These are phyloP conservation scores for Fusarium penzigii DNA, from an alignment of 2,329 filamentous ascomycete genomes.

Conservation along the genomic window DNA sequence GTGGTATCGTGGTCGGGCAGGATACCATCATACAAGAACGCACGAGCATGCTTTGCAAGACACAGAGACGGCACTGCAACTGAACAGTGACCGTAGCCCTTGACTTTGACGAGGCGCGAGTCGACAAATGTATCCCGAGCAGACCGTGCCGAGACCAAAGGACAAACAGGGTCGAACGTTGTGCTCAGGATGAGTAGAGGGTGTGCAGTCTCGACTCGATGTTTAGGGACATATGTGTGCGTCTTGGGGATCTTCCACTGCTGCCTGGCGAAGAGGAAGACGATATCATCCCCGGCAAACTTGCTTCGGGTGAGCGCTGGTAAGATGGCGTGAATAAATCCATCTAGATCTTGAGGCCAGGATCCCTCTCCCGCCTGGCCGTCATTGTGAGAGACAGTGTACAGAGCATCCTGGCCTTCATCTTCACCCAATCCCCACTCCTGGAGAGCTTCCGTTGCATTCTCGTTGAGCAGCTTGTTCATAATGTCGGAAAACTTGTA, in stretches of 20 bases:
- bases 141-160: conserved; percentile 39
- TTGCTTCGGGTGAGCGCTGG: conserved; percentile 34
- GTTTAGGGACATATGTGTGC: conserved; percentile 28
- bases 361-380: conserved; percentile 19
- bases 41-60: conserved; percentile 35
- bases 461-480: conserved; percentile 38
- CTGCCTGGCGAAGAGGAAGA: conserved; percentile 35
- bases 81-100: conserved; percentile 46
- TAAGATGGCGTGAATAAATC: conserved; percentile 36
- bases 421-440: conserved; percentile 31
- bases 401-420: conserved; percentile 25
- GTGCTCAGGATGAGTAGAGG: conserved; percentile 36
- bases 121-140: conserved; percentile 38
- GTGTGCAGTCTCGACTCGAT: conserved; percentile 35
- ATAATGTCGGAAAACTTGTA: conserved; percentile 37
- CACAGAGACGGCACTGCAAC: conserved; percentile 40
- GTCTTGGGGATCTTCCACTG: conserved; percentile 33
- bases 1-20: conserved; percentile 37
- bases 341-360: conserved; percentile 36
- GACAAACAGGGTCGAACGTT: conserved; percentile 51
- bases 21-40: conserved; percentile 39
- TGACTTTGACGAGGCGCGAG: conserved; percentile 41
- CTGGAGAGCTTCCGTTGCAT: conserved; percentile 40
- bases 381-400: conserved; percentile 32
- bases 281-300: conserved; percentile 31